A percentile compares a stretch with the other conserved stretches of the same genome.
These are phyloP conservation scores for Peronospora belbahrii DNA, from an alignment of 352 stramenopile genomes.

Conservation along the genomic window DNA sequence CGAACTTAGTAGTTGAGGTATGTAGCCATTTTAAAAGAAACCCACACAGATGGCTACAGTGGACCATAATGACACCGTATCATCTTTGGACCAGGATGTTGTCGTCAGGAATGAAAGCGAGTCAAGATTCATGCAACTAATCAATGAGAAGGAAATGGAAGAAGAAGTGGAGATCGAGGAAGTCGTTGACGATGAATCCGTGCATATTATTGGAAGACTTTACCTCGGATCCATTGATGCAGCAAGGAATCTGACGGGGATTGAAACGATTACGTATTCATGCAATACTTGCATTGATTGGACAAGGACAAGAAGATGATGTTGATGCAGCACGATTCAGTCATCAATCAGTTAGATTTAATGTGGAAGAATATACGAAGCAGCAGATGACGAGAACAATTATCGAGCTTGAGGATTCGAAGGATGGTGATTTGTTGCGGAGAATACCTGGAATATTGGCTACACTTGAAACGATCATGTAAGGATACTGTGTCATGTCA, in stretches of 20 bases:
- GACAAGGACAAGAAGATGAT: conserved; percentile 16
- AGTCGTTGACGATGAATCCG: conserved; percentile 46
- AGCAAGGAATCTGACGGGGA: conserved; percentile 34
- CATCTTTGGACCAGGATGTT: conserved; percentile 12
- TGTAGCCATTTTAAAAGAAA: conserved; percentile 7
- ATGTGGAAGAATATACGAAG: conserved; percentile 6
- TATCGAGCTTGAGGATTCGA: conserved; percentile 46
- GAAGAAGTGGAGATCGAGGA: conserved; percentile 55
- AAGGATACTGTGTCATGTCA: background rate
- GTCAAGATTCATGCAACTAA: conserved; percentile 1
- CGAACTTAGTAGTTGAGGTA: background rate
- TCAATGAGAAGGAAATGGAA: conserved; percentile 28
- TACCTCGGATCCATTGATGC: conserved; percentile 69
- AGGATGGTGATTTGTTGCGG: conserved; percentile 39
- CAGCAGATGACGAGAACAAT: conserved; percentile 9
- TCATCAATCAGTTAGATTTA: too few relatives aligned
- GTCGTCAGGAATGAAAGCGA: background rate
- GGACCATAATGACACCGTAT: conserved; percentile 3
- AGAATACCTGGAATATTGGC: conserved; percentile 37
- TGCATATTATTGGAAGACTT: conserved; percentile 35
- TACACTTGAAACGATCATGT: conserved; percentile 32
- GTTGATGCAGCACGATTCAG: too few relatives aligned
- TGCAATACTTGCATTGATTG: conserved; percentile 39
- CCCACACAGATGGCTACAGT: background rate
- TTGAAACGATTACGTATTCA: conserved; percentile 32